A percentile compares a stretch with the other conserved stretches of the same genome.
These are phyloP conservation scores for Fusarium camptoceras DNA, from an alignment of 2,329 filamentous ascomycete genomes.

Conservation along the genomic window DNA sequence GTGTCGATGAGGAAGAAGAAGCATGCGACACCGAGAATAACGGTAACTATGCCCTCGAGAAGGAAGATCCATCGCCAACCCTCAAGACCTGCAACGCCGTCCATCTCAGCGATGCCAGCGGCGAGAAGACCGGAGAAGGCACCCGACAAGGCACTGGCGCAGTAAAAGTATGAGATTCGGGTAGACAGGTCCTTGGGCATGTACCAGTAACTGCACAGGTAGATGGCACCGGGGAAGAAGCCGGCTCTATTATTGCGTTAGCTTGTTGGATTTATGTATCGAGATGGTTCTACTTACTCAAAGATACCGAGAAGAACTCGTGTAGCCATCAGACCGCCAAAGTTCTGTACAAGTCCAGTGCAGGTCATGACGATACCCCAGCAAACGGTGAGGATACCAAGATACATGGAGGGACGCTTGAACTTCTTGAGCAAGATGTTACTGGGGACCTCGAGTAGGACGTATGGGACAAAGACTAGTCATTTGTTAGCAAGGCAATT, in stretches of 20 bases:
- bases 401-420: constrained; percentile 42
- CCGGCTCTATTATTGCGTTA: constrained; percentile 59
- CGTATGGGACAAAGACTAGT: constrained; percentile 41
- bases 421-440: constrained; percentile 46
- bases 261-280: background rate
- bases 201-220: constrained; percentile 84
- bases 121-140: constrained; percentile 78
- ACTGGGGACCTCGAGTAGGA: constrained; percentile 43
- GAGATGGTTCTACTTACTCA: constrained; percentile 55
- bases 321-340: constrained; percentile 69
- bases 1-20: constrained; percentile 61
- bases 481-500: accelerated
- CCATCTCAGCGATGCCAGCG: constrained; percentile 74
- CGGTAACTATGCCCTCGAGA: constrained; percentile 49
- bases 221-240: constrained; percentile 77
- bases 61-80: constrained; percentile 48
- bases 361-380: constrained; percentile 75
- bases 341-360: constrained; percentile 71
- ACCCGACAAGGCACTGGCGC: constrained; percentile 78
- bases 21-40: constrained; percentile 52
- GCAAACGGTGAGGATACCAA: constrained; percentile 48
- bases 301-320: constrained; percentile 74
- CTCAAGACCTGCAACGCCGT: constrained; percentile 64
- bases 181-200: constrained; percentile 78
- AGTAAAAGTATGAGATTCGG: constrained; percentile 81